Base-by-base conservation (phyloP, 1,139 yeast species). In the Sugiyamaella pinicola region DNA sequence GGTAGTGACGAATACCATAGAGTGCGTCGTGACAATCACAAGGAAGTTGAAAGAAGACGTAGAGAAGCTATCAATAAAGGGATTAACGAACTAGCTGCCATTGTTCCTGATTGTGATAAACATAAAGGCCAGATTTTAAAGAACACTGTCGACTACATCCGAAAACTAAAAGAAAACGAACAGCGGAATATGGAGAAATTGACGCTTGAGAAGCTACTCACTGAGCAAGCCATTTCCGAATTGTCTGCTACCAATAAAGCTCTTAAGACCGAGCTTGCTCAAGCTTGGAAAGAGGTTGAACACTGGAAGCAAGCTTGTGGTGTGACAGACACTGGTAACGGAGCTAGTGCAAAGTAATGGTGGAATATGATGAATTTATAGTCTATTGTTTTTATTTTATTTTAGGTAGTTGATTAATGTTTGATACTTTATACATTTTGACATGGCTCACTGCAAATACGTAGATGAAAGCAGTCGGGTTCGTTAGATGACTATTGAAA, bases 31-130 rank as follows among this genome's bases (percentile, higher is more conserved):
- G 88, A 87, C 63, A 91, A 89, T 70, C 99, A 93, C 74, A 93
- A 93, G 72, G 99, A 95, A 72, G 99, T 93, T 28, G 99, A 93
- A 74, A 81, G 97, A 66, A 83, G 98, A 64, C 84, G 99, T 68
- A 83, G 99, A 65, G 97, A 93, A 68, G 83, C 86, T 48, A 93
- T 93, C 68, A 93, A 91, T 71, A 78, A 80, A 49, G 98, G 98
- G 10, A 91, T 93, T 67, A 85, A 84, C 64, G 90, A 85, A 64
- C 79, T 93, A 63, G 88, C 96, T 38, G 81, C 82, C 46, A 74
- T 87, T 55, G 83, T 93, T 53, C 98, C 98, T 17, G 85, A 91
- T 34, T 83, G 87, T 55, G 98, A 91, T 69, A 83, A 93, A 56
- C 91, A 91, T 71, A 93, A 93, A 76, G 87, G 97, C 17, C 93